Percentiles rank a stretch among this genome's conserved stretches.
These are phyloP conservation scores for Coccomyxa subellipsoidea DNA, from an alignment of 163 green algal genomes.

Conservation along the genomic window DNA sequence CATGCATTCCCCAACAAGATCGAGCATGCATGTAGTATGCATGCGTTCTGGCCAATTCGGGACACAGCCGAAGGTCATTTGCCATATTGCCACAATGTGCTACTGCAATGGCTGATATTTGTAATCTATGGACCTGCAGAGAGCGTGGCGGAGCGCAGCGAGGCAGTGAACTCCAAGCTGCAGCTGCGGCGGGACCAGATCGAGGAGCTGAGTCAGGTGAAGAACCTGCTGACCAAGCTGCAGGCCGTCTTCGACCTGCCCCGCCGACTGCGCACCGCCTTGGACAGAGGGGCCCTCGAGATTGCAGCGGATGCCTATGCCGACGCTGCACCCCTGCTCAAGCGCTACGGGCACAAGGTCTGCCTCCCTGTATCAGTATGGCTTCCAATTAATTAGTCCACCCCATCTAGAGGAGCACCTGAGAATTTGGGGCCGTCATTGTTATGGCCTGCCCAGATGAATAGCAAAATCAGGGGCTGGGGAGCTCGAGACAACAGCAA, in stretches of 20 bases:
- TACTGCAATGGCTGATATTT: not conserved
- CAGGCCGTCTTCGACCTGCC: slow-evolving; percentile 90
- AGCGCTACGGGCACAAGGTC: slow-evolving; percentile 64
- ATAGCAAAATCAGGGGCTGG: too few relatives aligned
- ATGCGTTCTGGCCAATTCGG: too few relatives aligned
- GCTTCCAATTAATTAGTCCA: too few relatives aligned
- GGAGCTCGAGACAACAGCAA: too few relatives aligned
- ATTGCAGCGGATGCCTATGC: slow-evolving; percentile 74
- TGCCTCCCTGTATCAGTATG: not conserved
- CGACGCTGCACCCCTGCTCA: slow-evolving; percentile 74
- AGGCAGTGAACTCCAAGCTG: slow-evolving; percentile 79
- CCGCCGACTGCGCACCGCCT: slow-evolving; percentile 63
- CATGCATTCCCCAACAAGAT: too few relatives aligned
- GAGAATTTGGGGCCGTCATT: too few relatives aligned
- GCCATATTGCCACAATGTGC: too few relatives aligned
- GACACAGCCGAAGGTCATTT: too few relatives aligned
- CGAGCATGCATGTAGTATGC: too few relatives aligned
- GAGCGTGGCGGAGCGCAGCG: slow-evolving; percentile 62
- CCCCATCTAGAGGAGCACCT: too few relatives aligned
- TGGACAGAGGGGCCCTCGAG: slow-evolving; percentile 68
- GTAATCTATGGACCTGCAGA: slow-evolving; percentile 47
- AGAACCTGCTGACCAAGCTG: slow-evolving; percentile 47
- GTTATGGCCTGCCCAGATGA: too few relatives aligned
- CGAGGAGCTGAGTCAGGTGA: slow-evolving; percentile 78
- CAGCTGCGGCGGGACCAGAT: slow-evolving; percentile 72